Evolutionary conservation across 441 rosid species (phyloP).

Genomic region (Biscutella auriculata): DNA sequence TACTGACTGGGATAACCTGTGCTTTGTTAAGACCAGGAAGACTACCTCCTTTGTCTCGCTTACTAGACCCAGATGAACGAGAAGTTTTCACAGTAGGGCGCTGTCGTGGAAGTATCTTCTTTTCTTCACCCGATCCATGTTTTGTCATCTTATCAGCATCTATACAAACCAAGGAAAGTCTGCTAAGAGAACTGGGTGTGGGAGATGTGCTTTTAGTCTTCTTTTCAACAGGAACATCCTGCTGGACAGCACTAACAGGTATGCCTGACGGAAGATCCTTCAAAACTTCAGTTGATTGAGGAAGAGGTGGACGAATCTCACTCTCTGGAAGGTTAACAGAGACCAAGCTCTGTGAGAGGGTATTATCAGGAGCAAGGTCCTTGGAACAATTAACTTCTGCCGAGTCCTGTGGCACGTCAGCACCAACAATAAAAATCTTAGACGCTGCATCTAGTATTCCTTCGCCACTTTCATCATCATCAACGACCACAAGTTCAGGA

Average conservation of each 20-base stretch:
- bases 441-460: constrained; percentile 21
- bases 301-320: constrained; percentile 23
- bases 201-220: constrained; percentile 25
- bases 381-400: constrained; percentile 24
- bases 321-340: constrained; percentile 26
- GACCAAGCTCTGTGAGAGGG: constrained; percentile 22
- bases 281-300: constrained; percentile 24
- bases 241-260: constrained; percentile 26
- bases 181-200: constrained; percentile 20
- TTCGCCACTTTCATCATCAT: constrained; percentile 27
- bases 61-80: constrained; percentile 40
- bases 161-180: constrained; percentile 27
- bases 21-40: constrained; percentile 39
- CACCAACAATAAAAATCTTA: constrained; percentile 25
- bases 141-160: constrained; percentile 34
- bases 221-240: constrained; percentile 30
- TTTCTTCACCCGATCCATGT: constrained; percentile 32
- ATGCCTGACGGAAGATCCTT: constrained; percentile 25
- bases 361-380: constrained; percentile 25
- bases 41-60: constrained; percentile 38
- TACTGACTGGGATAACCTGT: constrained; percentile 32
- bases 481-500: constrained; percentile 65
- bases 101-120: constrained; percentile 34
- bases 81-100: constrained; percentile 54
- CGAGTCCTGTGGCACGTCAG: constrained; percentile 20